Evolutionary conservation across 352 stramenopile species (phyloP), one percentile per base, ranked within the genome.

Genomic region (Phytophthora syringae): DNA sequence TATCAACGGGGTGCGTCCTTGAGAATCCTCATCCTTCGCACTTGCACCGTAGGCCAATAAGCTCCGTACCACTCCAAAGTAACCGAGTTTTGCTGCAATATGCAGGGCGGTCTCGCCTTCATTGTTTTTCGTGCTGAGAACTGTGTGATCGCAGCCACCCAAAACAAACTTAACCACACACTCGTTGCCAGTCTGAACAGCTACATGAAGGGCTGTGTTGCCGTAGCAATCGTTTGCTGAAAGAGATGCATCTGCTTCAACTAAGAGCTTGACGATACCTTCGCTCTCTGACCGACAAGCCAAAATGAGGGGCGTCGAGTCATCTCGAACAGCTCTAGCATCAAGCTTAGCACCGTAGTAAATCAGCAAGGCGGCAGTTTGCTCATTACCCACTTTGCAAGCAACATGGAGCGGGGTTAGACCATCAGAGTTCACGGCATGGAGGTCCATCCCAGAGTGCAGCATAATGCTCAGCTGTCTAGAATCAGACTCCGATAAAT

Each of bases 21-120:
- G 78, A 3, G 63, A 73, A 45, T 94, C 83, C 64, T 92, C 76
- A 11, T 76, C 59, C 16, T 84, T 77, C 0, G 47, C 47, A 15
- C 72, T 73, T 5, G 80, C 80, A 11, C 82, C 83, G 24, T 77
- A 72, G 0, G 48, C 25, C 27, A 94, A 40, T 18, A 94, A 64
- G 9, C 58, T 56, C 4, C 65, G 64, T 1, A 90, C 80, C 10
- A 76, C 76, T 9, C 70, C 69, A 1, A 68, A 64, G 56, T 79
- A 80, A 2, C 82, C 78, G 22, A 75, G 57, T 21, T 80, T 76
- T 7, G 82, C 77, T 11, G 92, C 90, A 70, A 97, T 89, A 42
- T 98, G 94, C 21, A 97, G 75, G 16, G 94, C 79, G 1, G 91
- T 98, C 43, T 98, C 88, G 16, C 91, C 88, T 57, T 91, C 79